These are phyloP conservation scores for Pseudoneurospora amorphoporcata DNA, from an alignment of 495 filamentous ascomycete species.

Conservation along the genomic window DNA sequence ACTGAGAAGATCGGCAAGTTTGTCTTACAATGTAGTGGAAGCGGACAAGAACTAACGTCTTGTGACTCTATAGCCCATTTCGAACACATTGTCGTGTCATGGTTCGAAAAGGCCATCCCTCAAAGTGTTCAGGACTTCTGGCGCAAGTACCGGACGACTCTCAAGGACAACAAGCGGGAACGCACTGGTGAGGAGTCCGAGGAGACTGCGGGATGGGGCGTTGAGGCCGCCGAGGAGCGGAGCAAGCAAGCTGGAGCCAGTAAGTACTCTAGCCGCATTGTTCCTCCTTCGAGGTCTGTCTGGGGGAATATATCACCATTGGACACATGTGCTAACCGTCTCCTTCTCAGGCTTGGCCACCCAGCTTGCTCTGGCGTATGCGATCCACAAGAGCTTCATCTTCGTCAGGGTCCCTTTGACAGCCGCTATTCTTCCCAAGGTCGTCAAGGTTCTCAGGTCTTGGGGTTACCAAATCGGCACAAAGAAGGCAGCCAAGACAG, in stretches of 20 bases:
- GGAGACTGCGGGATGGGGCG: conserved; percentile 40
- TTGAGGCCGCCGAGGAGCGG: conserved; percentile 39
- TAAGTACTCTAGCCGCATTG: conserved; percentile 23
- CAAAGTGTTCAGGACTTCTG: conserved; percentile 36
- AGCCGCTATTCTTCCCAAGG: conserved; percentile 79
- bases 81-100: conserved; percentile 40
- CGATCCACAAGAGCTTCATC: conserved; percentile 96
- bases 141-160: conserved; percentile 28
- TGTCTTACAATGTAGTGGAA: neutral
- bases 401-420: conserved; percentile 87
- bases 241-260: conserved; percentile 41
- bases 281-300: neutral
- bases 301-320: neutral
- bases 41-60: conserved; percentile 5
- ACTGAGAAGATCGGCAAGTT: conserved; percentile 67
- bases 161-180: conserved; percentile 24
- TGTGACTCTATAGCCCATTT: conserved; percentile 26
- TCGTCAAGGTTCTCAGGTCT: conserved; percentile 71
- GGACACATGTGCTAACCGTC: neutral
- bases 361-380: conserved; percentile 87
- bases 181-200: conserved; percentile 16
- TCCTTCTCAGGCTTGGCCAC: conserved; percentile 45
- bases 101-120: conserved; percentile 39
- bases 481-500: conserved; percentile 14
- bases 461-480: conserved; percentile 67